Conservation (phyloP, 2,329 filamentous ascomycete species). For the Chalara sp. region DNA sequence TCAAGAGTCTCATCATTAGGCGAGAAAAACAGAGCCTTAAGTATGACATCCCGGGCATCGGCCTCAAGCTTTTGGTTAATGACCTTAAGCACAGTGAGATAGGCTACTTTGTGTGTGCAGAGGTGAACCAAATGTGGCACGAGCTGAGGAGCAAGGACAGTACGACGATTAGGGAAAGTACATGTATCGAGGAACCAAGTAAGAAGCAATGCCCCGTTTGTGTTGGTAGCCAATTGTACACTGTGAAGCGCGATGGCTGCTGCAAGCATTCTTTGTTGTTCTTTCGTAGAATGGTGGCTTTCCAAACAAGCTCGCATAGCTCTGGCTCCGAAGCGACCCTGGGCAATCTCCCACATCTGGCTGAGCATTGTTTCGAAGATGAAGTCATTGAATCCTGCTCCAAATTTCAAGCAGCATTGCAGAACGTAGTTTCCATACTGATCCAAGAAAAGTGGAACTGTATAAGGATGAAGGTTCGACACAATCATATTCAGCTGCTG, state of each 20-base stretch:
- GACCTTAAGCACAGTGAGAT: slow-evolving; percentile 93
- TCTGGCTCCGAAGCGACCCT: slow-evolving; percentile 88
- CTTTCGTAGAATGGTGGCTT: slow-evolving; percentile 89
- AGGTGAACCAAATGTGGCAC: slow-evolving; percentile 91
- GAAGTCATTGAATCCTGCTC: slow-evolving; percentile 83
- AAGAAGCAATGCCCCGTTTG: slow-evolving; percentile 85
- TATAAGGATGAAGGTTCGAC: slow-evolving; percentile 77
- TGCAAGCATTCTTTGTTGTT: slow-evolving; percentile 91
- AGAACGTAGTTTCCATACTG: slow-evolving; percentile 98
- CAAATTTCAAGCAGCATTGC: slow-evolving; percentile 92
- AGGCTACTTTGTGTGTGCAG: slow-evolving; percentile 97
- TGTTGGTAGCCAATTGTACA: slow-evolving; percentile 91
- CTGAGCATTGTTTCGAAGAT: slow-evolving; percentile 97
- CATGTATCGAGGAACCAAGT: slow-evolving; percentile 99
- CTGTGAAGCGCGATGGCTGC: slow-evolving; percentile 94
- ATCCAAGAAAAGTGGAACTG: slow-evolving; percentile 86
- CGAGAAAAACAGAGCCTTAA: slow-evolving; percentile 89
- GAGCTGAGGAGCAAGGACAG: slow-evolving; percentile 83
- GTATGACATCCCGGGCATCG: slow-evolving; percentile 82
- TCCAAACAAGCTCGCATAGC: slow-evolving; percentile 96
- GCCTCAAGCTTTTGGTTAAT: slow-evolving; percentile 96
- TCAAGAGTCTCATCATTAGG: slow-evolving; percentile 80
- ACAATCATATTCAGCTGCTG: slow-evolving; percentile 80
- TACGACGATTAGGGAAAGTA: slow-evolving; percentile 86
- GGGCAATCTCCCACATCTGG: slow-evolving; percentile 86